Evolutionary conservation across 129 eudicot genomes (phyloP).

Genomic region (Silybum marianum): DNA sequence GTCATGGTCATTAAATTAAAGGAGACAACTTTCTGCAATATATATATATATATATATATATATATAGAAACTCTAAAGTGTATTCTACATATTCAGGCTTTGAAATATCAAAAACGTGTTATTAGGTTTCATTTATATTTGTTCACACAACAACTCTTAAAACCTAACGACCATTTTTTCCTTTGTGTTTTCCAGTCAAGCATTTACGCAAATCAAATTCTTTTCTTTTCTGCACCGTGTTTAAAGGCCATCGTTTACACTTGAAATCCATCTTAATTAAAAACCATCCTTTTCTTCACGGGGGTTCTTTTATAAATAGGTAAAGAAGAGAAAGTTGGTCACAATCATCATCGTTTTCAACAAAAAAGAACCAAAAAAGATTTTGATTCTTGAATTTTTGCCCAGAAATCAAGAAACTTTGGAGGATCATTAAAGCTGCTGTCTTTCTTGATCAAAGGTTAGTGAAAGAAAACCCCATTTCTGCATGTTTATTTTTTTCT

Average conservation of each 20-base stretch:
- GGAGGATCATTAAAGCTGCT: slow-evolving; percentile 9
- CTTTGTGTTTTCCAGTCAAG: slow-evolving; percentile 31
- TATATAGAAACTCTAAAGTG: slow-evolving; percentile 2
- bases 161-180: slow-evolving; percentile 23
- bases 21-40: too few relatives aligned
- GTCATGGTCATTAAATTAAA: too few relatives aligned
- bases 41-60: too few relatives aligned
- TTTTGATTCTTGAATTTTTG: slow-evolving; percentile 15
- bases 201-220: slow-evolving; percentile 1
- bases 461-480: background rate
- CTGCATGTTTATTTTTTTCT: background rate
- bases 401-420: slow-evolving; percentile 27
- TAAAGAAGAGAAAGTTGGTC: slow-evolving; percentile 17
- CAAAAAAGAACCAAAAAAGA: background rate
- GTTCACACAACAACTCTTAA: slow-evolving; percentile 21
- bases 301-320: slow-evolving; percentile 26
- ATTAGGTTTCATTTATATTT: slow-evolving; percentile 7
- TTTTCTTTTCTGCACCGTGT: slow-evolving; percentile 13
- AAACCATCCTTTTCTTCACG: slow-evolving; percentile 18
- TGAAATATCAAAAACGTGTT: slow-evolving; percentile 43
- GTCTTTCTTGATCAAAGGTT: slow-evolving; percentile 24
- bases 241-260: slow-evolving; percentile 11
- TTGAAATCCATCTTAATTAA: background rate
- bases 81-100: slow-evolving; percentile 41
- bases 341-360: slow-evolving; percentile 12